Percentiles rank a stretch among this genome's conserved stretches.
These are phyloP conservation scores for Acanthochlamys bracteata DNA, from an alignment of 106 monocot species.

Conservation along the genomic window DNA sequence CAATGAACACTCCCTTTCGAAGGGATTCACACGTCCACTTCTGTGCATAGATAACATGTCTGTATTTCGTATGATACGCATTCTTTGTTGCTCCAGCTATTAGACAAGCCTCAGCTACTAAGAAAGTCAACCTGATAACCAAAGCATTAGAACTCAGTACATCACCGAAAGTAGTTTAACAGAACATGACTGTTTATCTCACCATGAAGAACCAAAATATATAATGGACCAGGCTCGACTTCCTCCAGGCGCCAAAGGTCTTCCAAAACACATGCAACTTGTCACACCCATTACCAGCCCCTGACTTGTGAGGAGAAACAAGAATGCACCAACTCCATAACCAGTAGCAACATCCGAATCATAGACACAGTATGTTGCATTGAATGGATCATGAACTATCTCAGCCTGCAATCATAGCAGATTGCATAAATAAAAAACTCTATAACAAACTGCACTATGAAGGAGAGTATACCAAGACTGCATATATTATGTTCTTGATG, in stretches of 20 bases:
- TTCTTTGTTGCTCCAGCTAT: constrained; percentile 94
- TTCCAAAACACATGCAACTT: constrained; percentile 93
- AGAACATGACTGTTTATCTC: background rate
- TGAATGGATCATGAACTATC: constrained; percentile 36
- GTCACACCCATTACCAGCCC: constrained; percentile 77
- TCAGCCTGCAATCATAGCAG: constrained; percentile 37
- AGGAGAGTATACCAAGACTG: background rate
- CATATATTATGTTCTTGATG: too few relatives aligned
- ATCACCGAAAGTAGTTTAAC: background rate
- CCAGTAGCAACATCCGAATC: constrained; percentile 85
- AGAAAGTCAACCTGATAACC: constrained; percentile 68
- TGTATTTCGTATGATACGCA: constrained; percentile 94
- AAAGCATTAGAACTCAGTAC: background rate
- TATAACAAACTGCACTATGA: background rate
- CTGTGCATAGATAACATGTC: constrained; percentile 66
- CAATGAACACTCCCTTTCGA: constrained; percentile 91
- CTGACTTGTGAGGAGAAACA: constrained; percentile 73
- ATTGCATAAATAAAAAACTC: background rate
- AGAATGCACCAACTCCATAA: constrained; percentile 27
- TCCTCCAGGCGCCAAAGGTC: constrained; percentile 74
- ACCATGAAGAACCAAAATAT: constrained; percentile 91
- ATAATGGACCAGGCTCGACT: constrained; percentile 96
- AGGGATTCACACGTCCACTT: constrained; percentile 91
- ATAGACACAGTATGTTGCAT: constrained; percentile 71
- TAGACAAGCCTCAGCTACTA: constrained; percentile 70